Percentiles rank a stretch among this genome's conserved stretches.
These are phyloP conservation scores for Withania somnifera DNA, from an alignment of 305 asterid species.

Conservation along the genomic window DNA sequence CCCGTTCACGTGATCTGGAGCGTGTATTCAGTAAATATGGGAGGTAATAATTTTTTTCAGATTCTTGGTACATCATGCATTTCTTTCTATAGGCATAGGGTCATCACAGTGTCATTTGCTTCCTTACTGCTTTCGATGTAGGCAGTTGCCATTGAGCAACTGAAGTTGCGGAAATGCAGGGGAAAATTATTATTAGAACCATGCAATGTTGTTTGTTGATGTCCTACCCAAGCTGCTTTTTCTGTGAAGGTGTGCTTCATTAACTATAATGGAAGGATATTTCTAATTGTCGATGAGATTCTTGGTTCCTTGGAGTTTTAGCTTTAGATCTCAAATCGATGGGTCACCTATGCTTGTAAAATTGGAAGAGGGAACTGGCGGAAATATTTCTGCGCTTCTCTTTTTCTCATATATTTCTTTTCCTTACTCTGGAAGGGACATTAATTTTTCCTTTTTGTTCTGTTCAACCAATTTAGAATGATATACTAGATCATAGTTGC, in stretches of 20 bases:
- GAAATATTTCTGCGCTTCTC: background rate
- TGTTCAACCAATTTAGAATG: background rate
- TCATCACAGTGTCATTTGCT: background rate
- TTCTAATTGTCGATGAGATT: background rate
- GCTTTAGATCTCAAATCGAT: background rate
- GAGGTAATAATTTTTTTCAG: slow-evolving; percentile 29
- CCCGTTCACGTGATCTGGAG: slow-evolving; percentile 62
- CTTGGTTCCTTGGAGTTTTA: background rate
- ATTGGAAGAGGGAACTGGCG: background rate
- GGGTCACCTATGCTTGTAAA: background rate
- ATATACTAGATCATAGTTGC: background rate
- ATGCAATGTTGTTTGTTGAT: background rate
- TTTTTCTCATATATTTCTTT: background rate
- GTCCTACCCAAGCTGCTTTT: background rate
- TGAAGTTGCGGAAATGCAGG: background rate
- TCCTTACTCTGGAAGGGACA: background rate
- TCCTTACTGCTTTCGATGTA: background rate
- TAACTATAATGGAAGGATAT: background rate
- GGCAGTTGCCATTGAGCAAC: background rate
- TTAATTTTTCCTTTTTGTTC: background rate
- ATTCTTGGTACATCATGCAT: background rate
- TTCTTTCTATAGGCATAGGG: background rate
- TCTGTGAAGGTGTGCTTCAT: background rate
- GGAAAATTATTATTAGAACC: background rate
- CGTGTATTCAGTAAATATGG: slow-evolving; percentile 50